Conservation (phyloP, 2,329 filamentous ascomycete species). For the Bisporella sp. region DNA sequence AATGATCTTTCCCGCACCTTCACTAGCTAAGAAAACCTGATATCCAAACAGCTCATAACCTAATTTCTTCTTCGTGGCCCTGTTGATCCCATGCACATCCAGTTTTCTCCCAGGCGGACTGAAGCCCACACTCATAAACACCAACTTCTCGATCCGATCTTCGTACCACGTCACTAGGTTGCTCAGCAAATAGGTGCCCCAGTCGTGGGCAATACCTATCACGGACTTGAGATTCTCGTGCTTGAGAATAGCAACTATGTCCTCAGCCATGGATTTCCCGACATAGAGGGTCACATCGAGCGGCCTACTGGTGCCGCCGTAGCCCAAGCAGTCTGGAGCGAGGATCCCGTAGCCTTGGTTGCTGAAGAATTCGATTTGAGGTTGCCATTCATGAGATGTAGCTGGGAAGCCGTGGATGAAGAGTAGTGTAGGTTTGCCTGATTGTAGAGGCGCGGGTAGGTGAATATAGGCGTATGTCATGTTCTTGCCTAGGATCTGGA, state of each 20-base stretch:
- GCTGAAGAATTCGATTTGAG: constrained; percentile 17
- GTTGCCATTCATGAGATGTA: constrained; percentile 35
- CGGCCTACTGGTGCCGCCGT: constrained; percentile 29
- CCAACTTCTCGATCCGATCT: constrained; percentile 10
- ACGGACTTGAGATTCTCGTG: constrained; percentile 12
- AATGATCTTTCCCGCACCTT: constrained; percentile 8
- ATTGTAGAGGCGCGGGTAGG: background rate
- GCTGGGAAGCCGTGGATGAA: constrained; percentile 44
- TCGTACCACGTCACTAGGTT: constrained; percentile 9
- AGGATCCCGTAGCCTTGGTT: constrained; percentile 35
- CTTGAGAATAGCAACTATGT: constrained; percentile 30
- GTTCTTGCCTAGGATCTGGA: background rate
- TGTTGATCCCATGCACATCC: constrained; percentile 10
- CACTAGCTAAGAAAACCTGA: constrained; percentile 10
- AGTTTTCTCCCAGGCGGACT: constrained; percentile 4
- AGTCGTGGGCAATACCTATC: constrained; percentile 19
- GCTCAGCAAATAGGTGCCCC: constrained; percentile 14
- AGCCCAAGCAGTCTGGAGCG: constrained; percentile 35
- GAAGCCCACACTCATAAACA: constrained; percentile 13
- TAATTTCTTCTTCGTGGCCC: constrained; percentile 1
- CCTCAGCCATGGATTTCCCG: background rate
- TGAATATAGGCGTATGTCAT: background rate
- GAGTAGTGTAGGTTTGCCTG: constrained; percentile 25
- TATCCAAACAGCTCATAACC: constrained; percentile 18
- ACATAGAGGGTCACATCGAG: background rate